Evolutionary conservation across 1,139 yeast species (phyloP), one percentile per base, ranked within the genome.

Genomic region (Yamadazyma dendronema): DNA sequence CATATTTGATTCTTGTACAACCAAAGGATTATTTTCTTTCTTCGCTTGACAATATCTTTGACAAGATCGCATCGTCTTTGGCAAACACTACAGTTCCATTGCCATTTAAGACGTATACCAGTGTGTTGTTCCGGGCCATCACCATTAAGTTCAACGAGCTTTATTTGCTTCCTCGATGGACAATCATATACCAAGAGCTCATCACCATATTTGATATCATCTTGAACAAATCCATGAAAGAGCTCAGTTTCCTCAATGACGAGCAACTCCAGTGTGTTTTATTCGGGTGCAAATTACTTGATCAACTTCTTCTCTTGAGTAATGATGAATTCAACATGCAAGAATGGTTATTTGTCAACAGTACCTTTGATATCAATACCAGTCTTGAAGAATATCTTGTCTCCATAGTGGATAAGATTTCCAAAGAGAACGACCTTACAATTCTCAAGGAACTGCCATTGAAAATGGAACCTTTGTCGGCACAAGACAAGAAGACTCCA

Each of bases 331-430:
- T 92, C 59, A 83, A 81, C 50, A 60, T 84, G 47, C 72, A 77
- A 48, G 92, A 87, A 51, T 92, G 97, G 97, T 65, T 90, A 1
- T 92, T 88, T 57, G 75, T 90, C 11, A 74, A 83, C 24, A 86
- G 84, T 47, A 80, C 77, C 17, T 74, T 83, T 27, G 89, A 84
- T 46, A 35, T 47, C 9, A 36, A 37, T 16, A 29, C 37, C 22
- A 28, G 23, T 12, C 21, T 33, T 24, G 40, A 41, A 17, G 80
- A 86, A 8, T 70, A 79, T 23, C 74, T 72, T 48, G 46, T 65
- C 32, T 55, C 82, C 0, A 49, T 77, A 15, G 61, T 76, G 25
- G 85, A 79, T 48, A 65, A 64, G 44, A 70, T 80, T 9, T 62
- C 79, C 2, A 53, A 56, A 17, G 60, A 63, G 32, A 68, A 67